Evolutionary conservation across 176 grass and related monocot genomes (phyloP), one percentile per base, ranked within the genome.

Genomic region (Urochloa ruziziensis): DNA sequence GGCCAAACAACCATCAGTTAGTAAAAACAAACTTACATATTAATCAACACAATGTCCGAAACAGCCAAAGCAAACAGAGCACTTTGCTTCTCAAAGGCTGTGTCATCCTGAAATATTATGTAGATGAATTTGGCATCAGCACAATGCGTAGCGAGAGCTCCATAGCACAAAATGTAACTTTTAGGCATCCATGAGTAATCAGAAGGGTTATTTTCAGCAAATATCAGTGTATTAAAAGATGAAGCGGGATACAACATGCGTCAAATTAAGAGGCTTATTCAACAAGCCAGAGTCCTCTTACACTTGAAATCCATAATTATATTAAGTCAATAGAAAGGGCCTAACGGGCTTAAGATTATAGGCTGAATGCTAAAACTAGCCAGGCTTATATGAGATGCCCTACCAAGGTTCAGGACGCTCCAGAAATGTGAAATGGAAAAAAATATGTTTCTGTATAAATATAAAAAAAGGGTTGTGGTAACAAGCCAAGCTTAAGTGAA

Each of bases 41-140:
- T 98, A 81, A 98, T 98, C 40, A 98, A 88, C 67, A 98, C 96
- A 65, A 98, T 98, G 78, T 98, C 96, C 2, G 96, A 98, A 84
- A 98, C 89, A 7, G 96, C 96, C 80, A 98, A 88, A 83, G 96
- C 96, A 98, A 98, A 98, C 69, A 98, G 77, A 6, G 96, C 96
- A 89, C 96, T 98, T 79, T 98, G 96, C 61, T 98, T 98, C 87
- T 98, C 96, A 94, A 98, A 98, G 36, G 93, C 91, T 36, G 96
- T 98, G 83, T 98, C 96, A 83, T 98, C 96, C 96, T 98, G 88
- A 80, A 90, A 89, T 43, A 29, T 61, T 2, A 67, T 34, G 64
- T 15, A 58, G 29, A 66, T 60, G 19, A 90, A 77, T 75, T 62
- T 70, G 25, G 46, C 16, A 56, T 23, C 48, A 70, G 24, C 61